These are phyloP conservation scores for Fusarium sororula DNA, from an alignment of 2,329 filamentous ascomycete genomes.

Conservation along the genomic window DNA sequence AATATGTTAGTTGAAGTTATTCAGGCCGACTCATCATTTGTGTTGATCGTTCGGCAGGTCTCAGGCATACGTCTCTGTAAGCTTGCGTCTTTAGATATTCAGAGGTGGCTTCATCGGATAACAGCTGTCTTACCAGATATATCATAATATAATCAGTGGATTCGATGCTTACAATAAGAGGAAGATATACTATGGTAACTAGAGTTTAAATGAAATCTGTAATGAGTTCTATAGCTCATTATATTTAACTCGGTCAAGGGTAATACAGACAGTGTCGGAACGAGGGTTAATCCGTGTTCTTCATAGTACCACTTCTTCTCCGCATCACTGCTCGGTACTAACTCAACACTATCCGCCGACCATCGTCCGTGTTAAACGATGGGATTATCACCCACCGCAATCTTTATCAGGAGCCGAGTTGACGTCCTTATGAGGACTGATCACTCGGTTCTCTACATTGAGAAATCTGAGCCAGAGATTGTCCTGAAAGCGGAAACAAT, in stretches of 20 bases:
- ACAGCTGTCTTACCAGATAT: too few species aligned
- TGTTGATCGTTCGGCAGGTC: too few species aligned
- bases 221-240: too few species aligned
- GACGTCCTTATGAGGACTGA: not conserved
- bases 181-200: too few species aligned
- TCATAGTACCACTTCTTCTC: not conserved
- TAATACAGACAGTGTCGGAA: not conserved
- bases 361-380: accelerated
- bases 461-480: not conserved
- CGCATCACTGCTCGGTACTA: not conserved
- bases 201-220: accelerated
- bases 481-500: not conserved
- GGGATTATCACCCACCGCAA: not conserved
- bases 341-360: not conserved
- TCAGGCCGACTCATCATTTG: accelerated
- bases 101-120: too few species aligned
- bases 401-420: not conserved
- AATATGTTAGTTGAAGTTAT: accelerated
- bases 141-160: too few species aligned
- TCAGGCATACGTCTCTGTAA: accelerated
- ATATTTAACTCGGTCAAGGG: not conserved
- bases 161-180: accelerated
- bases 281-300: not conserved
- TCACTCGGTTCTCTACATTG: not conserved
- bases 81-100: too few species aligned